phyloP scores from a whole-genome alignment of 306 rosid genomes.

The Mucuna pruriens region DNA sequence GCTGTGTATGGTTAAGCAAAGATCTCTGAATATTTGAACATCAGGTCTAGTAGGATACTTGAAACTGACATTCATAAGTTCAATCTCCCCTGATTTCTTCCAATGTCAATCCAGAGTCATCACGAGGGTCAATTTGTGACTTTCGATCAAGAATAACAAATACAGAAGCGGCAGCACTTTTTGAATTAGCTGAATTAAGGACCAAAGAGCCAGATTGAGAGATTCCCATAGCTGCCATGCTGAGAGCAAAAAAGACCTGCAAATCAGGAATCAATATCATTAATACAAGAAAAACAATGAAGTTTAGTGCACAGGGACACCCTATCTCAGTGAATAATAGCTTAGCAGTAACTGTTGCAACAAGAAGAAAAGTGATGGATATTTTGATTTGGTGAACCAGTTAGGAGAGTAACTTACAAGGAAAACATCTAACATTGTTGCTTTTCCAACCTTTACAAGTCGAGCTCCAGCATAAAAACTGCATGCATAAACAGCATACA shows the following conservation, averaged over 20 bases:
- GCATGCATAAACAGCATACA: conserved; percentile 55
- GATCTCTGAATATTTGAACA: conserved; percentile 62
- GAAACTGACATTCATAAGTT: conserved; percentile 63
- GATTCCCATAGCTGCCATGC: conserved; percentile 61
- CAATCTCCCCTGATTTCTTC: conserved; percentile 67
- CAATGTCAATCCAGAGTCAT: conserved; percentile 53
- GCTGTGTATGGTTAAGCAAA: conserved; percentile 62
- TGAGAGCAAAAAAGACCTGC: conserved; percentile 75
- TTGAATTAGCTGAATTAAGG: conserved; percentile 60
- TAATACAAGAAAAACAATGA: conserved; percentile 18
- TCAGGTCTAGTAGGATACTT: conserved; percentile 75
- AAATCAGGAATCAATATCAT: not conserved
- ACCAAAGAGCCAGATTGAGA: conserved; percentile 62
- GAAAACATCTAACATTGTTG: conserved; percentile 61
- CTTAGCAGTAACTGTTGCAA: not conserved
- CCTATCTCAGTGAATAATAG: not conserved
- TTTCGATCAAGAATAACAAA: conserved; percentile 71
- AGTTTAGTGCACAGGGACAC: not conserved
- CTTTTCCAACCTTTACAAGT: conserved; percentile 52
- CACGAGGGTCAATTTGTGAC: conserved; percentile 63
- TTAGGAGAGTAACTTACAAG: conserved; percentile 46
- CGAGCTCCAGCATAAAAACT: conserved; percentile 68
- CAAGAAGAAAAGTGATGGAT: not conserved
- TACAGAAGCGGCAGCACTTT: conserved; percentile 67
- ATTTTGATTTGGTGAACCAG: not conserved